Conservation (phyloP, 2,329 filamentous ascomycete genomes). For the Knufia petricola region DNA sequence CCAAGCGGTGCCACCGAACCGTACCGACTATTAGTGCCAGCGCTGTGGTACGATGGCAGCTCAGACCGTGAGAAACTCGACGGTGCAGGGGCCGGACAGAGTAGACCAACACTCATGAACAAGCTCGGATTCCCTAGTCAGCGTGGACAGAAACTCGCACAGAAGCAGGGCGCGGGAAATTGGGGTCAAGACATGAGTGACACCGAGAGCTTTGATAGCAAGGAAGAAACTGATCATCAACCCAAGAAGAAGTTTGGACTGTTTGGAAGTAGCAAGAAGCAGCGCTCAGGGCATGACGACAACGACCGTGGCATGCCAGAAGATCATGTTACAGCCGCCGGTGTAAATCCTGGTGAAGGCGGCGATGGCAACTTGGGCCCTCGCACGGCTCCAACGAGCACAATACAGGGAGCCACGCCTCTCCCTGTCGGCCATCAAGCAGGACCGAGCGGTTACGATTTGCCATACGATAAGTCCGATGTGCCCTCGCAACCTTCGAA, state of each 20-base stretch:
- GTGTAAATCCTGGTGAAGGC: not conserved
- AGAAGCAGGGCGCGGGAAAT: conserved; percentile 21
- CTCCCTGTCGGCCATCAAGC: not conserved
- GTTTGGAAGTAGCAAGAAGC: conserved; percentile 18
- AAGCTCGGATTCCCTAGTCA: conserved; percentile 17
- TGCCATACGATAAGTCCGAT: conserved; percentile 16
- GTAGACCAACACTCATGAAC: conserved; percentile 19
- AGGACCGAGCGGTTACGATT: conserved; percentile 11
- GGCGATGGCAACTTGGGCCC: not conserved
- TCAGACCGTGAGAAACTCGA: conserved; percentile 23
- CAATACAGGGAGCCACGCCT: conserved; percentile 4
- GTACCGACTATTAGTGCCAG: conserved; percentile 78
- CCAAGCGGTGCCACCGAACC: conserved; percentile 79
- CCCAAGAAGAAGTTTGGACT: conserved; percentile 19
- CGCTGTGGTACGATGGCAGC: conserved; percentile 47
- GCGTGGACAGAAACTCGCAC: conserved; percentile 16
- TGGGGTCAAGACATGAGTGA: conserved; percentile 24
- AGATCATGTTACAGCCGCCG: conserved; percentile 1
- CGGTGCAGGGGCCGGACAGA: conserved; percentile 13
- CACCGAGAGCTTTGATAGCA: conserved; percentile 19
- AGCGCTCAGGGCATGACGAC: conserved; percentile 13
- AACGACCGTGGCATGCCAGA: conserved; percentile 15
- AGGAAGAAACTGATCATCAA: conserved; percentile 11
- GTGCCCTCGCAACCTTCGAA: conserved; percentile 14
- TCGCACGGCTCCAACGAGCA: not conserved